Percentiles rank a stretch among this genome's conserved stretches.
phyloP scores from a whole-genome alignment of 192 early-diverging fungal genomes.

The Lobosporangium transversale region DNA sequence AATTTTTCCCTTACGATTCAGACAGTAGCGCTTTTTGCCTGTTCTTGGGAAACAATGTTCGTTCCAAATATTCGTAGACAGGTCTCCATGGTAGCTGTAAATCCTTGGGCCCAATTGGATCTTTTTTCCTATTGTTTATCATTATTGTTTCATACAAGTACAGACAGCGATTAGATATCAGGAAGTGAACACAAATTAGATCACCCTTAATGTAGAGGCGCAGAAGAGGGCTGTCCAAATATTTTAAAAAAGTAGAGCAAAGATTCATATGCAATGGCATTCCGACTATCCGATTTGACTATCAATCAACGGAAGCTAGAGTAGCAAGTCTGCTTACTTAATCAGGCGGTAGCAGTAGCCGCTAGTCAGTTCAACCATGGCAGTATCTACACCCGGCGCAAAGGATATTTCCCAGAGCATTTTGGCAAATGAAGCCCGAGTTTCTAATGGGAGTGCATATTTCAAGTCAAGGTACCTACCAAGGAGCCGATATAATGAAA shows the following conservation, averaged over 20 bases:
- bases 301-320: too few species aligned
- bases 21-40: conserved; percentile 71
- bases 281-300: too few species aligned
- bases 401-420: conserved; percentile 73
- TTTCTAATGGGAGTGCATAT: conserved; percentile 63
- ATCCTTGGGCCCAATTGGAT: conserved; percentile 67
- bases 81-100: conserved; percentile 81
- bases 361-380: conserved; percentile 72
- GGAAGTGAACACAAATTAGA: too few species aligned
- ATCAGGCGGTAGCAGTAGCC: conserved; percentile 68
- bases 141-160: too few species aligned
- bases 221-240: too few species aligned
- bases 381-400: conserved; percentile 72
- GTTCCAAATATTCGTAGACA: conserved; percentile 70
- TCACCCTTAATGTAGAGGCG: too few species aligned
- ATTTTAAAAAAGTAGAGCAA: too few species aligned
- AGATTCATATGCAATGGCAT: too few species aligned
- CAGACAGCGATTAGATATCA: too few species aligned
- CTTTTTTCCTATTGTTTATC: conserved; percentile 76
- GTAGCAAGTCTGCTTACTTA: conserved; percentile 72
- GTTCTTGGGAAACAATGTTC: conserved; percentile 70
- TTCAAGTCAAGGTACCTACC: conserved; percentile 73
- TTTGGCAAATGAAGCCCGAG: conserved; percentile 64
- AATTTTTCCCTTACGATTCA: conserved; percentile 56
- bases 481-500: too few species aligned